Evolutionary conservation across 225 moss, liverwort and hornwort genomes (phyloP), one percentile per base, ranked within the genome.

Genomic region (Pleurozium schreberi): DNA sequence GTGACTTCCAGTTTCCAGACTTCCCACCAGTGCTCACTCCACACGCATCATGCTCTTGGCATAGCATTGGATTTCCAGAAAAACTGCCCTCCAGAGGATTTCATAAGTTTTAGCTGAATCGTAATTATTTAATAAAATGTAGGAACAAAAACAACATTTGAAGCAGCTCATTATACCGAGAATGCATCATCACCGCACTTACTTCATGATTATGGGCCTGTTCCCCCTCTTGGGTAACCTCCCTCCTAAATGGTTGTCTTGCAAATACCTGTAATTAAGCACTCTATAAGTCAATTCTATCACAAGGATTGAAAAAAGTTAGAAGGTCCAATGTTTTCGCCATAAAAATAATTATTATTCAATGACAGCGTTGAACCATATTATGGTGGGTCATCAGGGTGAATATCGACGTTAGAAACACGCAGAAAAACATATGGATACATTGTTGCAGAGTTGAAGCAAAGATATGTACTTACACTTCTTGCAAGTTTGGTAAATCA

Each of bases 191-290:
- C 55, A 69, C 50, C 19, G 23, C 31, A 82, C 93, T 91, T 91
- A 92, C 94, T 94, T 94, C 88, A 92, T 82, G 67, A 90, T 58
- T 58, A 90, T 16, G 43, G 57, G 81, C 87, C 88, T 91, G 88
- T 88, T 92, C 27, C 88, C 90, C 36, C 75, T 13, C 28, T 57
- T 87, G 83, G 93, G 93, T 81, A 91, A 77, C 78, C 67, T 87
- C 47, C 93, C 93, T 87, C 87, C 91, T 36, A 94, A 75, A 75
- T 60, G 87, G 80, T 92, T 94, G 74, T 94, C 94, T 83, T 94
- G 92, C 88, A 94, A 75, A 87, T 84, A 82, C 79, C 94, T 94
- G 90, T 62, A 64, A 73, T 61, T 33, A 23, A 62, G 45, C 67
- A 89, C 62, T 42, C 36, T 4, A 62, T 15, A 42, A 43, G 43